These are phyloP conservation scores for Cordyceps farinosa DNA, from an alignment of 2,329 filamentous ascomycete genomes.

Conservation along the genomic window DNA sequence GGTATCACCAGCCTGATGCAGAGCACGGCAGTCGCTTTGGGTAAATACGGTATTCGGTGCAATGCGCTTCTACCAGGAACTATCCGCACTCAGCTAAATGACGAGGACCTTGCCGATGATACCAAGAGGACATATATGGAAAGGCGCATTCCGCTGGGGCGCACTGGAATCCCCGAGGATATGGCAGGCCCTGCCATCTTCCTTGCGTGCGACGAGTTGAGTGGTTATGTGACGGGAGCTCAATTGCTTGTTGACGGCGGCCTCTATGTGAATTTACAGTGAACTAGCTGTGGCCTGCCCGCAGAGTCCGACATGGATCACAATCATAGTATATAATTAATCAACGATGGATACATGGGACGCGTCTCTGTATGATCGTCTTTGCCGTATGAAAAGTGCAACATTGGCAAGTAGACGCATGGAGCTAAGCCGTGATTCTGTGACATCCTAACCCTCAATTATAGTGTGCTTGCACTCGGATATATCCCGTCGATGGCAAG, in stretches of 20 bases:
- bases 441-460: too few species aligned
- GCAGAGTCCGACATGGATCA: too few species aligned
- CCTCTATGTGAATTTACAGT: constrained; percentile 85
- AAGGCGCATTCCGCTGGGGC: constrained; percentile 71
- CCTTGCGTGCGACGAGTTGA: constrained; percentile 73
- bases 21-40: constrained; percentile 74
- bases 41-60: constrained; percentile 71
- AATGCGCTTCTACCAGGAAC: constrained; percentile 83
- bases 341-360: background rate
- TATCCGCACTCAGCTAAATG: constrained; percentile 79
- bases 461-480: too few species aligned
- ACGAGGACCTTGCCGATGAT: constrained; percentile 72
- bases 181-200: constrained; percentile 83
- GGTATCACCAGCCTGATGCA: constrained; percentile 80
- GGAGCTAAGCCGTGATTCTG: too few species aligned
- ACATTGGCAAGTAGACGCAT: too few species aligned
- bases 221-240: constrained; percentile 76
- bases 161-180: constrained; percentile 69
- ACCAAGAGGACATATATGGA: constrained; percentile 76
- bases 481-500: too few species aligned
- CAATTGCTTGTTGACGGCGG: constrained; percentile 86
- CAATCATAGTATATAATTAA: too few species aligned
- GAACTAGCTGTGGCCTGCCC: background rate
- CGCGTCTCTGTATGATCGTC: too few species aligned
- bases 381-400: too few species aligned